These are phyloP conservation scores for Dimocarpus longan DNA, from an alignment of 345 rosid genomes.

Conservation along the genomic window DNA sequence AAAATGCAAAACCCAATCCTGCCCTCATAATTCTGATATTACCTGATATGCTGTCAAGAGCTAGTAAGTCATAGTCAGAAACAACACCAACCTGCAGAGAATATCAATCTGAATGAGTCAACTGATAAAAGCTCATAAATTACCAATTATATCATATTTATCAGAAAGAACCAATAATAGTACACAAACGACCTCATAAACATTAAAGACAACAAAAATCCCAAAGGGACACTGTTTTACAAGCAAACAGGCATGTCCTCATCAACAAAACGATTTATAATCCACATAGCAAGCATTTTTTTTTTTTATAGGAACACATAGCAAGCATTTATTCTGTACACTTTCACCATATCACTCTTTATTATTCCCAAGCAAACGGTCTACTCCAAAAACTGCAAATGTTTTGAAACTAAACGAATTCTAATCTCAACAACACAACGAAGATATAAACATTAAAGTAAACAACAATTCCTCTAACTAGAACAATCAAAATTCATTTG, in stretches of 20 bases:
- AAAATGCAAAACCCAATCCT: neutral
- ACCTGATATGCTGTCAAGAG: slow-evolving; percentile 91
- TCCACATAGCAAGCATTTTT: neutral
- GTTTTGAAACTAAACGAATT: neutral
- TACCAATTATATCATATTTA: neutral
- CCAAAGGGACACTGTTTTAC: neutral
- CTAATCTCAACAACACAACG: neutral
- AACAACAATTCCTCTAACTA: neutral
- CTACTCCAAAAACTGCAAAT: neutral
- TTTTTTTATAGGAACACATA: no score
- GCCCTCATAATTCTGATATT: slow-evolving; percentile 5
- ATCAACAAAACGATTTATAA: neutral
- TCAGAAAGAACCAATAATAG: neutral
- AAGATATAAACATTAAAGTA: neutral
- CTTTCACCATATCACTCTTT: neutral
- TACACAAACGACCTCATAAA: neutral
- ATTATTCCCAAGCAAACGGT: neutral
- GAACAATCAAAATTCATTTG: neutral
- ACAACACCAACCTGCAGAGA: slow-evolving; percentile 89
- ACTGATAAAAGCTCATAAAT: neutral
- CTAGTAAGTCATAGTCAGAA: slow-evolving; percentile 93
- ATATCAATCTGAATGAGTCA: slow-evolving; percentile 7
- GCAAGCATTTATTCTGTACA: neutral
- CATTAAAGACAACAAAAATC: neutral
- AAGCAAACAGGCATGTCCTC: neutral